A percentile compares a stretch with the other conserved stretches of the same genome.
phyloP scores from a whole-genome alignment of 2,329 filamentous ascomycete species.

The Catunica adiposa region DNA sequence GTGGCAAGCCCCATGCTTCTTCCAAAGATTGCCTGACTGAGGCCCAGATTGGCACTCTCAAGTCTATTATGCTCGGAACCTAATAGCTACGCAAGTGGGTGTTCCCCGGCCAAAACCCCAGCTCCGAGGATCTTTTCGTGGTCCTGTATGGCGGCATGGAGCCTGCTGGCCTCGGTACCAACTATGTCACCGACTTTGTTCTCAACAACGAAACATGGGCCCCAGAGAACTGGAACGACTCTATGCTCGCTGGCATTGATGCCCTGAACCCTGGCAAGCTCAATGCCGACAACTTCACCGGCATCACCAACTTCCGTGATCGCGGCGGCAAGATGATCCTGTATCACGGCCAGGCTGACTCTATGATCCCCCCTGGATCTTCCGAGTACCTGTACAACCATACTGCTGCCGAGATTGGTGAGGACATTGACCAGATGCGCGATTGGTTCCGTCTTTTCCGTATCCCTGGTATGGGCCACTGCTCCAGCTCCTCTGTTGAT shows the following conservation, averaged over 20 bases:
- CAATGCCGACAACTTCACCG: constrained; percentile 23
- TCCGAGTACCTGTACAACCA: constrained; percentile 22
- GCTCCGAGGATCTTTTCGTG: constrained; percentile 25
- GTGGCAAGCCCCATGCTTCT: constrained; percentile 18
- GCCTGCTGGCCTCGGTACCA: constrained; percentile 22
- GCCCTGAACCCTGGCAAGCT: constrained; percentile 23
- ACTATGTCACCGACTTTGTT: constrained; percentile 22
- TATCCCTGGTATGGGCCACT: constrained; percentile 36
- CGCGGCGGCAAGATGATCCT: constrained; percentile 27
- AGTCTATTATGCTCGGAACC: constrained; percentile 20
- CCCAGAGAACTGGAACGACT: constrained; percentile 20
- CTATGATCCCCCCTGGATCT: constrained; percentile 22
- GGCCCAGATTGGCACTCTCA: constrained; percentile 23
- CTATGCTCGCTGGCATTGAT: constrained; percentile 22
- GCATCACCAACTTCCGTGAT: constrained; percentile 23
- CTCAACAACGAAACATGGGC: constrained; percentile 6
- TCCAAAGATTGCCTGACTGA: constrained; percentile 25
- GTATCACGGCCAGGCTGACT: constrained; percentile 29
- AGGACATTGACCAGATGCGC: constrained; percentile 21
- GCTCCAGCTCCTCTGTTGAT: constrained; percentile 21
- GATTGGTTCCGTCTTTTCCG: constrained; percentile 34
- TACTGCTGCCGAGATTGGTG: constrained; percentile 26
- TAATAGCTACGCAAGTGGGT: constrained; percentile 19
- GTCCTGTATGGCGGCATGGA: constrained; percentile 20
- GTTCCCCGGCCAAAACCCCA: constrained; percentile 27